Evolutionary conservation across 129 eudicot genomes (phyloP).

Genomic region (Apium graveolens): DNA sequence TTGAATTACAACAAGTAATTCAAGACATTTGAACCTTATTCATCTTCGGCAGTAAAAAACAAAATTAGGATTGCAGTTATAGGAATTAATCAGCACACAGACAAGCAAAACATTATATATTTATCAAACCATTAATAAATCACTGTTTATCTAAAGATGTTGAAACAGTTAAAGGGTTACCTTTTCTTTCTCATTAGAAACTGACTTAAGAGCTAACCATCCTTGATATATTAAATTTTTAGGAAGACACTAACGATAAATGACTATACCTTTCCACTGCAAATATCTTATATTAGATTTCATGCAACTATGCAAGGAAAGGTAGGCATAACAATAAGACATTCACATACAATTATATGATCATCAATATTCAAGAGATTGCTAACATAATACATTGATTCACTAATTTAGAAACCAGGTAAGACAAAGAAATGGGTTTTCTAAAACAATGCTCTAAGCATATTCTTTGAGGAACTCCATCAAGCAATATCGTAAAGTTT

Average conservation of each 20-base stretch:
- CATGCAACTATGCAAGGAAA: neutral
- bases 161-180: too few species aligned
- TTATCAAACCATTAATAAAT: neutral
- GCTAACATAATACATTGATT: neutral
- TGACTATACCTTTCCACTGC: neutral
- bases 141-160: neutral
- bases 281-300: neutral
- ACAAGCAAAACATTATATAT: neutral
- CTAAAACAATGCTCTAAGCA: neutral
- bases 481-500: neutral
- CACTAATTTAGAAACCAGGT: neutral
- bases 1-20: neutral
- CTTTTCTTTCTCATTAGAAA: neutral
- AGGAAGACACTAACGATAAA: neutral
- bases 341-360: neutral
- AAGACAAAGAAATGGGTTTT: neutral
- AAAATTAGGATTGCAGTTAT: neutral
- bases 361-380: neutral
- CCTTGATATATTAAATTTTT: neutral
- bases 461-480: neutral
- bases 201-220: neutral
- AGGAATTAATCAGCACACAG: neutral
- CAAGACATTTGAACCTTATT: neutral
- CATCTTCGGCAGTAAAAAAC: neutral
- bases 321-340: neutral